Base-by-base conservation (phyloP, 140 eudicot genomes). In the Erigeron philadelphicus region DNA sequence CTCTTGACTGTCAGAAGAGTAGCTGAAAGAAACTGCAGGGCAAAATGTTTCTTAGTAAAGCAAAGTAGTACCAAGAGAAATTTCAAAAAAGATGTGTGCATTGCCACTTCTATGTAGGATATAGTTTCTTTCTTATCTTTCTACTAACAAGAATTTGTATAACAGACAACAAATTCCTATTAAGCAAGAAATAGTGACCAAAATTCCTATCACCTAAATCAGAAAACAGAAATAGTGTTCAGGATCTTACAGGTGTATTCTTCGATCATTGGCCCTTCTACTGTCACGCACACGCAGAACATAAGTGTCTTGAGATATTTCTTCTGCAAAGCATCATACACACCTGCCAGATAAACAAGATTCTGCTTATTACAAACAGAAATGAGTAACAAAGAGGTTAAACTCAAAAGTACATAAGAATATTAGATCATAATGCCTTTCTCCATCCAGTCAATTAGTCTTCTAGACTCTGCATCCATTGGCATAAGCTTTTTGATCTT, bases 361-460 rank as follows among this genome's bases (percentile, higher is more conserved):
- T 42, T 7, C 35, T 53, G 48, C 11, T 55, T 18, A 42, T 41
- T 31, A 70, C 40, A 42, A 72, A 15, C 68, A 41, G 41, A 62
- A 48, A 38, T 54, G 58, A 62, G 19, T 38, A 35, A 63, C 42
- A 65, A 57, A 16, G n/a, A 42, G 19, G 49, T 42, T 45, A 58
- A 43, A 23, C 44, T 61, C 44, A 16, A 42, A 74, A 72, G 45
- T 66, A 23, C 44, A 47, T 48, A 43, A 40, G 13, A 5, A 46
- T 46, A 38, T 19, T 11, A 73, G 19, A 76, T 75, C 17, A 46
- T 66, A 53, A 62, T 76, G 74, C 97, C 95, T 93, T 93, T 93
- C 85, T 93, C 98, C 96, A 89, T 93, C 98, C 96, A 93, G 75
- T 93, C 98, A 75, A 89, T 83, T 44, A 93, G 88, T 72, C 97